phyloP scores from a whole-genome alignment of 108 stramenopile species.

The Conticribra weissflogii region DNA sequence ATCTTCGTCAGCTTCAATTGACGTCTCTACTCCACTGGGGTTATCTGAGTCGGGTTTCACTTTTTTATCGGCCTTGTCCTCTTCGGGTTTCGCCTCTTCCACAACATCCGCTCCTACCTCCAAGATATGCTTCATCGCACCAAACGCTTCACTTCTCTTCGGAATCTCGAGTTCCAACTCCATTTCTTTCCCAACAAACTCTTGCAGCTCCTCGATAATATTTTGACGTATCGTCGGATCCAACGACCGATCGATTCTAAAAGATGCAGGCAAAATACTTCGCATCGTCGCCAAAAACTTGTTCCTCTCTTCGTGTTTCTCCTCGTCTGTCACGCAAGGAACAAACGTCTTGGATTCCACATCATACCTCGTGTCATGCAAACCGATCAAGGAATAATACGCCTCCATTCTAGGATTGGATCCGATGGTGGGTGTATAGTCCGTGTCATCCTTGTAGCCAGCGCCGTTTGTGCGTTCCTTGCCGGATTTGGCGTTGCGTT shows the following conservation, averaged over 20 bases:
- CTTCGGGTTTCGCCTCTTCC: background rate
- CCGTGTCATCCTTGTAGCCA: slow-evolving; percentile 14
- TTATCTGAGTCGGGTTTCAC: no score
- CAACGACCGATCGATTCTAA: slow-evolving; percentile 78
- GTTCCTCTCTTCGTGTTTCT: slow-evolving; percentile 64
- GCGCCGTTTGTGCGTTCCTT: slow-evolving; percentile 33
- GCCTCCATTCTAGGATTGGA: slow-evolving; percentile 84
- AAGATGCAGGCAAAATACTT: slow-evolving; percentile 71
- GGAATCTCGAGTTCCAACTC: slow-evolving; percentile 67
- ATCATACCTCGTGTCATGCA: slow-evolving; percentile 53
- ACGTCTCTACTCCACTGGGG: background rate
- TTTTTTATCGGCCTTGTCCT: slow-evolving; percentile 1
- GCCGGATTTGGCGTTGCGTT: slow-evolving; percentile 26
- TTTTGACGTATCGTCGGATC: slow-evolving; percentile 56
- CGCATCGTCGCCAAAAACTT: slow-evolving; percentile 64
- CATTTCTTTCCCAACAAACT: slow-evolving; percentile 75
- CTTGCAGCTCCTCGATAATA: slow-evolving; percentile 64
- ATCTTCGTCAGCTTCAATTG: background rate
- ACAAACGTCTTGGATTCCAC: slow-evolving; percentile 34
- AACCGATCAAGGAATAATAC: slow-evolving; percentile 76
- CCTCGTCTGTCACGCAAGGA: slow-evolving; percentile 55
- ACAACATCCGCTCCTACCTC: slow-evolving; percentile 13
- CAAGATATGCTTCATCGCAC: slow-evolving; percentile 40
- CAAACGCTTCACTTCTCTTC: slow-evolving; percentile 43
- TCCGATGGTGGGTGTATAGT: slow-evolving; percentile 36